Conservation (phyloP, 108 stramenopile genomes). For the Fragilaria crotonensis region DNA sequence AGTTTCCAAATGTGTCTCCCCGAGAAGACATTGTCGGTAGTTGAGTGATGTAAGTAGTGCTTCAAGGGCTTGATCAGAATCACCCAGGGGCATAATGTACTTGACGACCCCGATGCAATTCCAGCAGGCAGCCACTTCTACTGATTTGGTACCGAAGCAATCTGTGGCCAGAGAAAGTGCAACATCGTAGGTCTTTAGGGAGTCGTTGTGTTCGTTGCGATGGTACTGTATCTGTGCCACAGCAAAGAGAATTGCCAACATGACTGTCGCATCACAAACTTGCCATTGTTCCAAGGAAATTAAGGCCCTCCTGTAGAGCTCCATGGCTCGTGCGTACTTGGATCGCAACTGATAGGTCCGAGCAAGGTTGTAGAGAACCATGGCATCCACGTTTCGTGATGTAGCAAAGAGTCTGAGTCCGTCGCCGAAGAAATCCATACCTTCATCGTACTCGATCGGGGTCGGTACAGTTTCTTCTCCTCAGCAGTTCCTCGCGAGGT, state of each 20-base stretch:
- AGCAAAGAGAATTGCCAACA: constrained; percentile 20
- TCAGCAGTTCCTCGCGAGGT: not conserved
- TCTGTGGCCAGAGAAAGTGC: constrained; percentile 18
- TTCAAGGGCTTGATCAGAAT: constrained; percentile 18
- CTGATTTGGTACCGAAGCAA: constrained; percentile 15
- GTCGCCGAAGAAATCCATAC: constrained; percentile 32
- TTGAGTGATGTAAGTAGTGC: constrained; percentile 17
- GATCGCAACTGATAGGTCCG: constrained; percentile 25
- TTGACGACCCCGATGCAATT: constrained; percentile 50
- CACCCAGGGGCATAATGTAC: constrained; percentile 24
- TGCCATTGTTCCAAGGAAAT: constrained; percentile 6
- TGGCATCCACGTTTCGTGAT: constrained; percentile 18
- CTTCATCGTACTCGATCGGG: constrained; percentile 52
- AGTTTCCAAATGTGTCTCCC: constrained; percentile 31
- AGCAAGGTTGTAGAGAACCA: constrained; percentile 39
- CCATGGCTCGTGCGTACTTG: constrained; percentile 19
- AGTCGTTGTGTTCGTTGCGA: constrained; percentile 14
- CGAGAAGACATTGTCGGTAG: constrained; percentile 19
- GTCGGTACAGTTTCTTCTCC: constrained; percentile 5
- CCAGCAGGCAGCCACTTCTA: constrained; percentile 38
- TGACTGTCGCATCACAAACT: constrained; percentile 9
- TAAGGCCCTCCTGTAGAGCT: constrained; percentile 18
- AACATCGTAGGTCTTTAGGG: constrained; percentile 24
- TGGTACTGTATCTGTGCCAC: constrained; percentile 31
- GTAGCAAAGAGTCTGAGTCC: constrained; percentile 16